Evolutionary conservation across 306 rosid genomes (phyloP).

Genomic region (Hippophae tibetana): DNA sequence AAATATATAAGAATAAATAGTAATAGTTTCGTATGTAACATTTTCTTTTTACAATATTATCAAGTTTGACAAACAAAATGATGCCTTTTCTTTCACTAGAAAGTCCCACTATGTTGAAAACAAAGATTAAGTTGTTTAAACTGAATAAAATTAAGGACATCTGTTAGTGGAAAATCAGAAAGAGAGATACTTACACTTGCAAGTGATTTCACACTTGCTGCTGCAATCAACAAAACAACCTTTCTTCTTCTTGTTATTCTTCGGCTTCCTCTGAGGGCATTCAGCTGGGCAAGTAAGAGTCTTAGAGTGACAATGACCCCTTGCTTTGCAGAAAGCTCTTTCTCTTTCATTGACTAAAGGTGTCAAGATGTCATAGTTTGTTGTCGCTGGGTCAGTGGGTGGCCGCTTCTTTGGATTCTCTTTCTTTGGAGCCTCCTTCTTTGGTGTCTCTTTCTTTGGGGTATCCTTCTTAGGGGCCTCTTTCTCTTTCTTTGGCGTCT

Average conservation of each 20-base stretch:
- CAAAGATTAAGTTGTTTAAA: not conserved
- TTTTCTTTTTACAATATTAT: not conserved
- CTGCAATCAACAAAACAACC: conserved; percentile 59
- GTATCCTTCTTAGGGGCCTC: no score
- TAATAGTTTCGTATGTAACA: not conserved
- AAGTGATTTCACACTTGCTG: conserved; percentile 72
- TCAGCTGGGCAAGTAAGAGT: conserved; percentile 46
- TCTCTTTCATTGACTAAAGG: conserved; percentile 34
- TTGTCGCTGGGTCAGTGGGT: conserved; percentile 14
- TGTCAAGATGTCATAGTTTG: conserved; percentile 25
- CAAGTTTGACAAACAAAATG: not conserved
- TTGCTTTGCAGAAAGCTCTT: conserved; percentile 41
- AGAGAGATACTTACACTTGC: conserved; percentile 49
- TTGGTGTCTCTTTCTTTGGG: no score
- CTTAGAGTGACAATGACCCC: conserved; percentile 31
- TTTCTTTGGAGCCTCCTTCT: no score
- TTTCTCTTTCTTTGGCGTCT: no score
- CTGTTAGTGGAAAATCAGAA: not conserved
- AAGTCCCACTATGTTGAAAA: not conserved
- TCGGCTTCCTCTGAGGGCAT: conserved; percentile 52
- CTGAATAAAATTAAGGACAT: not conserved
- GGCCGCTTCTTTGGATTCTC: not conserved
- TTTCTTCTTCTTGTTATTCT: conserved; percentile 58
- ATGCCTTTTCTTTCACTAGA: not conserved
- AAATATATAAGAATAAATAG: not conserved